Base-by-base conservation (phyloP, 2,329 filamentous ascomycete species). In the Sclerotinia subarctica region DNA sequence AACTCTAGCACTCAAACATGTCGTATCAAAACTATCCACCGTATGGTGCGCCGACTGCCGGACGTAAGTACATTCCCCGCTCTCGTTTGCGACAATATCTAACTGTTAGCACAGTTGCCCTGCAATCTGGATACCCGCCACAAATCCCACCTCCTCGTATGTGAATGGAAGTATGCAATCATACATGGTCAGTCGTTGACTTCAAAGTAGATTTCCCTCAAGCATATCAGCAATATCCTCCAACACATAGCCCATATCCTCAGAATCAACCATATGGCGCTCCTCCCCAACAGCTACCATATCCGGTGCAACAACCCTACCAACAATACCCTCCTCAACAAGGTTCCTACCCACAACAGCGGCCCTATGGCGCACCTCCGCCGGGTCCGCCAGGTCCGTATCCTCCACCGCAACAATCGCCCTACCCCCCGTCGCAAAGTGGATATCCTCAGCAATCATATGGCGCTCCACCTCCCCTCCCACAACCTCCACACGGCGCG, bases 401-500 rank as follows among this genome's bases (percentile, higher is more conserved):
- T 21, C 44, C 59, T n/a, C 32, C 60, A 2, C 88, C 1, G 80
- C 82, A 49, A 75, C 82, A 68, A 86, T 60, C 26, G 70, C 88
- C 82, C 83, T 80, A 65, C 29, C 68, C 35, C 66, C 69, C 76
- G 78, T 47, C 52, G 35, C 64, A 54, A 54, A 71, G 58, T 26
- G 66, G 54, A 47, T 57, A 68, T 58, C 21, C 60, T 59, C 67
- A 65, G 51, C 64, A 63, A 46, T 54, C 53, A 29, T 71, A 71
- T 67, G 69, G 71, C 21, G 68, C 69, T 42, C 75, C 76, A 53
- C 76, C 78, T 49, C 78, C 74, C 1, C 68, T 72, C 21, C 78
- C 77, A 64, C 72, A 71, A 46, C 67, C 73, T 51, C 26, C 73
- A 70, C 56, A 62, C 35, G 52, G 42, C 35, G 42, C 51, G 29